phyloP scores from a whole-genome alignment of 306 rosid genomes.

The Astragalus membranaceus region DNA sequence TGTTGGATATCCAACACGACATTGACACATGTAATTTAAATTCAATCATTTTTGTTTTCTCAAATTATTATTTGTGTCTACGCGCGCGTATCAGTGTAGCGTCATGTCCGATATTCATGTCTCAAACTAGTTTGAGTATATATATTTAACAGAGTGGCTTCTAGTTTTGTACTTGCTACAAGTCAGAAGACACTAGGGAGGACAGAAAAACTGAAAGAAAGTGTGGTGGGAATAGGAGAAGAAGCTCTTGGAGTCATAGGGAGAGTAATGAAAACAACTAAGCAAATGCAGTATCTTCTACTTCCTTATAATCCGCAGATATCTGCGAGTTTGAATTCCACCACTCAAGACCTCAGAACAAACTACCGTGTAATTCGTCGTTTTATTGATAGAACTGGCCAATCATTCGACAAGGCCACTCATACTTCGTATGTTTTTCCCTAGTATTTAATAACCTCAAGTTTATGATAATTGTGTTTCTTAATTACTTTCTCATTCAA shows the following conservation, averaged over 20 bases:
- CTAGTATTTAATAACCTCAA: too few species aligned
- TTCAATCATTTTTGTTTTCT: too few species aligned
- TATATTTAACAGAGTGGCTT: conserved; percentile 42
- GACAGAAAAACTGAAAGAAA: conserved; percentile 43
- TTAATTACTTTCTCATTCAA: background rate
- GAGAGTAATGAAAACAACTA: conserved; percentile 36
- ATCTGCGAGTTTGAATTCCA: conserved; percentile 31
- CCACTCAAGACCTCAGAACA: conserved; percentile 35
- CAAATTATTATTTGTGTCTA: too few species aligned
- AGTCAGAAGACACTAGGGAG: conserved; percentile 34
- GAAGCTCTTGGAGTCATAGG: conserved; percentile 38
- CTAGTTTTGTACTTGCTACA: conserved; percentile 43
- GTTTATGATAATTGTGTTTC: background rate
- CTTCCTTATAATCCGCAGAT: conserved; percentile 49
- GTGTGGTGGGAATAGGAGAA: conserved; percentile 38
- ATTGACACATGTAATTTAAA: too few species aligned
- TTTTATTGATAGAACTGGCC: conserved; percentile 33
- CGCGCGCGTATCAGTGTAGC: too few species aligned
- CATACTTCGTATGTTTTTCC: conserved; percentile 37
- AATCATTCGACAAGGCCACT: conserved; percentile 35
- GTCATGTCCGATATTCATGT: too few species aligned
- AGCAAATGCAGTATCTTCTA: conserved; percentile 45
- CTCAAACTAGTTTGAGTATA: background rate
- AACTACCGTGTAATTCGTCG: conserved; percentile 36
- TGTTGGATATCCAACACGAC: too few species aligned